These are phyloP conservation scores for Syzygium syzygioides DNA, from an alignment of 441 rosid species.

Conservation along the genomic window DNA sequence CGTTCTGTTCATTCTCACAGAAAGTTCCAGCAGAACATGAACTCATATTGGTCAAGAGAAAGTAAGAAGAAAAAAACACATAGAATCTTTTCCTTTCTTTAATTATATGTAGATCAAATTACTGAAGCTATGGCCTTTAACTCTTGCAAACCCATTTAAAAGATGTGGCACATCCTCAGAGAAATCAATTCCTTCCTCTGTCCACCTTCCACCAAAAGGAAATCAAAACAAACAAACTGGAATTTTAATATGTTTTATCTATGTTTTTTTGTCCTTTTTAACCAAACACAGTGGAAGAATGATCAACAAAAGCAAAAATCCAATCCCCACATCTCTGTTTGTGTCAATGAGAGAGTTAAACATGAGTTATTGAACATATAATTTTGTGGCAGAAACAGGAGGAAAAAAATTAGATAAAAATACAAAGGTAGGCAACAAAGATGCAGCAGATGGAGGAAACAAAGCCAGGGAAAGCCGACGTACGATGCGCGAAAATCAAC, in stretches of 20 bases:
- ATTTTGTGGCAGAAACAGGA: neutral
- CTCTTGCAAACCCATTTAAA: neutral
- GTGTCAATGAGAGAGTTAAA: neutral
- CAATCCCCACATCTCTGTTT: neutral
- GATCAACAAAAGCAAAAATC: neutral
- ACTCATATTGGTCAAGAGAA: neutral
- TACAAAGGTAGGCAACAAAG: neutral
- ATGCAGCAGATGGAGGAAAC: neutral
- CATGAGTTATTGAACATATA: neutral
- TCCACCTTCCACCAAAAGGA: neutral
- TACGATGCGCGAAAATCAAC: constrained; percentile 98
- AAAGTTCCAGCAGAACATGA: neutral
- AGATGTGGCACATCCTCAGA: neutral
- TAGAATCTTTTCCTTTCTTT: neutral
- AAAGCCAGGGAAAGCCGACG: constrained; percentile 17
- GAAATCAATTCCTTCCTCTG: neutral
- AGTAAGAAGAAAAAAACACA: neutral
- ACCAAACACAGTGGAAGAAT: neutral
- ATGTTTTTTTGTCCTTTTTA: neutral
- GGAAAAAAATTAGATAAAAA: neutral
- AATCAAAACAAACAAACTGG: neutral
- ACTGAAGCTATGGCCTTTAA: neutral
- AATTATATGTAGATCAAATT: neutral
- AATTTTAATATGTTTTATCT: neutral
- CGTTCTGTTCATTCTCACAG: neutral